Conservation (phyloP, 192 early-diverging fungal species). For the Pilaira anomala region DNA sequence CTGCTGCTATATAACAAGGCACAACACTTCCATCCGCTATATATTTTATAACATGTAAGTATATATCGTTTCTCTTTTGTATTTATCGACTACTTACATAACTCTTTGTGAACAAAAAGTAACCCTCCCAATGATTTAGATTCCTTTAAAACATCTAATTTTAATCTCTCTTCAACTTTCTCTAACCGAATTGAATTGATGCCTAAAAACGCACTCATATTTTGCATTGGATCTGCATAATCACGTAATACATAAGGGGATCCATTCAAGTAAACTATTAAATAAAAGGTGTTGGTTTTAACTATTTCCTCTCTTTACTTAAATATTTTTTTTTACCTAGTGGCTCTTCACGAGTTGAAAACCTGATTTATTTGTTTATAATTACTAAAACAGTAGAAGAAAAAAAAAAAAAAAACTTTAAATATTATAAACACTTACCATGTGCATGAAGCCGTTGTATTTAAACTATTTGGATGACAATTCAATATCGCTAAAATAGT, state of each 20-base stretch:
- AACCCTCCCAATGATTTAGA: conserved; percentile 42
- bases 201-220: conserved; percentile 53
- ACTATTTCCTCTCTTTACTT: neutral
- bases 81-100: conserved; percentile 34
- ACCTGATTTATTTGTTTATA: conserved; percentile 16
- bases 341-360: conserved; percentile 41
- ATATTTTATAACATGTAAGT: neutral
- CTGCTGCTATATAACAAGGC: conserved; percentile 59
- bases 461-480: conserved; percentile 41
- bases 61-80: neutral
- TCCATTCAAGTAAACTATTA: conserved; percentile 56
- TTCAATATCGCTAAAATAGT: conserved; percentile 54
- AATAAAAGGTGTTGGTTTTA: neutral
- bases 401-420: neutral
- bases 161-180: conserved; percentile 54
- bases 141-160: conserved; percentile 55
- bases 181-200: conserved; percentile 54
- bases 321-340: conserved; percentile 14
- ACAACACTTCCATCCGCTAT: conserved; percentile 46
- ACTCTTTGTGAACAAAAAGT: conserved; percentile 59
- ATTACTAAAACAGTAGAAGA: neutral
- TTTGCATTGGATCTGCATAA: conserved; percentile 46
- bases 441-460: conserved; percentile 17
- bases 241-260: conserved; percentile 58
- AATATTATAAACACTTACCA: conserved; percentile 23